Conservation (phyloP, 192 early-diverging fungal species). For the Rhizophagus prolifer region DNA sequence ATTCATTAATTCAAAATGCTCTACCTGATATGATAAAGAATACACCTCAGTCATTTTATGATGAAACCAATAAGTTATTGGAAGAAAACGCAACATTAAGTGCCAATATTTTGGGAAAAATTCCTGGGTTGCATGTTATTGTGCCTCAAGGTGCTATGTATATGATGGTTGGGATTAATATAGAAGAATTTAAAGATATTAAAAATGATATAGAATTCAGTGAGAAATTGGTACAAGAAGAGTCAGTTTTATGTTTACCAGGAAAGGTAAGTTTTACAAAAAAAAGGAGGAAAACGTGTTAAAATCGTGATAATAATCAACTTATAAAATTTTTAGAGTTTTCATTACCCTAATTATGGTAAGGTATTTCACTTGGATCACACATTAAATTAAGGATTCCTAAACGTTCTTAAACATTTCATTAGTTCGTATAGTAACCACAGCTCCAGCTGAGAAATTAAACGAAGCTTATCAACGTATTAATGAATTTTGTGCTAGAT, state of each 20-base stretch:
- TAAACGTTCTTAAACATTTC: background rate
- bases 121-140: slow-evolving; percentile 73
- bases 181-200: slow-evolving; percentile 70
- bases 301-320: background rate
- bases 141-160: slow-evolving; percentile 93
- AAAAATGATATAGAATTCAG: slow-evolving; percentile 78
- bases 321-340: slow-evolving; percentile 51
- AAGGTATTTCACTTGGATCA: background rate
- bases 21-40: slow-evolving; percentile 75
- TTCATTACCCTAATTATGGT: slow-evolving; percentile 65
- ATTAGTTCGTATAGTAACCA: slow-evolving; percentile 78
- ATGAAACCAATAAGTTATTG: slow-evolving; percentile 66
- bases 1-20: slow-evolving; percentile 75
- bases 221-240: slow-evolving; percentile 77
- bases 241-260: slow-evolving; percentile 81
- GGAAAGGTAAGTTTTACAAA: slow-evolving; percentile 52
- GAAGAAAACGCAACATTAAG: slow-evolving; percentile 71
- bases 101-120: slow-evolving; percentile 57
- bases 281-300: background rate
- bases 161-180: slow-evolving; percentile 79
- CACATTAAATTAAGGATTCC: background rate
- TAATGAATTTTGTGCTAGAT: slow-evolving; percentile 73
- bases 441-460: slow-evolving; percentile 74
- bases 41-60: slow-evolving; percentile 66
- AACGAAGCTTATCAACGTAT: slow-evolving; percentile 74